Conservation (phyloP, 2,329 filamentous ascomycete genomes). For the Didymellaceae sp. region DNA sequence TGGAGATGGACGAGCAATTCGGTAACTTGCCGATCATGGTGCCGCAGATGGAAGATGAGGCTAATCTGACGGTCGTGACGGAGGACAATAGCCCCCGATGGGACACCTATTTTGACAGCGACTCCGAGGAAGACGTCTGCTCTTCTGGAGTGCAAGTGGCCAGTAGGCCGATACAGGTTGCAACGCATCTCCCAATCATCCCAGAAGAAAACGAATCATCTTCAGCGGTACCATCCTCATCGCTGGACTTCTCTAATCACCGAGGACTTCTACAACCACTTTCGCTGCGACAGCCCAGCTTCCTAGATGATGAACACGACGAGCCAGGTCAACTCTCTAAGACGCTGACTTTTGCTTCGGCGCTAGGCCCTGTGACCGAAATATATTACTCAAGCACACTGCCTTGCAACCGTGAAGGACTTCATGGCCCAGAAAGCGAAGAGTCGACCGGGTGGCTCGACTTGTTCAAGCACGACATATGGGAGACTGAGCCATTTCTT, state of each 20-base stretch:
- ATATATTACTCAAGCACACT: too few species aligned
- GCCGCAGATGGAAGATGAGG: neutral
- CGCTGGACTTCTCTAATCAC: neutral
- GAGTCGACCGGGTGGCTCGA: neutral
- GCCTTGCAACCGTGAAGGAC: too few species aligned
- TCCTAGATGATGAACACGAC: neutral
- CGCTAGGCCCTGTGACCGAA: neutral
- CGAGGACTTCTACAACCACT: neutral
- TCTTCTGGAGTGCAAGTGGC: too few species aligned
- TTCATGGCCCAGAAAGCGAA: too few species aligned
- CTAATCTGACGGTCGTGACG: too few species aligned
- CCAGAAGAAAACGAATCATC: neutral
- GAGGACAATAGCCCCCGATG: too few species aligned
- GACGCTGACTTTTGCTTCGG: neutral
- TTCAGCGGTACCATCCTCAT: neutral
- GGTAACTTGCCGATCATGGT: neutral
- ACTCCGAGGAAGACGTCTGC: too few species aligned
- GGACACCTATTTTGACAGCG: too few species aligned
- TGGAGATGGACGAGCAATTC: neutral
- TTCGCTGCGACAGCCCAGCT: neutral
- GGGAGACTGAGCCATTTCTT: neutral
- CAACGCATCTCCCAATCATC: neutral
- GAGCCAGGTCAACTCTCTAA: neutral
- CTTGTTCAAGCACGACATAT: constrained; percentile 4
- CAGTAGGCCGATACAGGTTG: too few species aligned